phyloP scores from a whole-genome alignment of 2,329 filamentous ascomycete genomes.

The Ascochyta lentis region DNA sequence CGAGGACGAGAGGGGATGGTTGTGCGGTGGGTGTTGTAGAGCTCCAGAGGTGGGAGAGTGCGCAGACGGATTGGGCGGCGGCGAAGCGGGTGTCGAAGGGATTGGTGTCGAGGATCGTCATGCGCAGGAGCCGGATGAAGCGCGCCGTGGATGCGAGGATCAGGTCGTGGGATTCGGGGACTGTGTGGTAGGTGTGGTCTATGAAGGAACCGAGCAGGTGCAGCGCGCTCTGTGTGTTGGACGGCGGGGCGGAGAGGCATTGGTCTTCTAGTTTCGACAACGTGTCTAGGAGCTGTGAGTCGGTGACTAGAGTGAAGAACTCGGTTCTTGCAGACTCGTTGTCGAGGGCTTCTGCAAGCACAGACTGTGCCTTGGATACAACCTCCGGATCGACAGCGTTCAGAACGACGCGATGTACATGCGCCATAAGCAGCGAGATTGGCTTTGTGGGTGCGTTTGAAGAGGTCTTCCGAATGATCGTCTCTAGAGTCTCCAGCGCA shows the following conservation, averaged over 20 bases:
- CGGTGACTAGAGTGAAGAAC: conserved; percentile 28
- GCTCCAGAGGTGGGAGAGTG: conserved; percentile 44
- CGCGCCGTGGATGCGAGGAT: conserved; percentile 22
- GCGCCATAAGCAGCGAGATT: conserved; percentile 26
- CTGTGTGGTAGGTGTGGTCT: conserved; percentile 30
- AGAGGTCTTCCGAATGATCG: conserved; percentile 21
- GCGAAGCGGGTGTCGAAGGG: conserved; percentile 71
- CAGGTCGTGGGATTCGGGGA: conserved; percentile 7
- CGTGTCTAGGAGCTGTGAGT: conserved; percentile 21
- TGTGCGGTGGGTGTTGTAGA: background rate
- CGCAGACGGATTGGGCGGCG: conserved; percentile 62
- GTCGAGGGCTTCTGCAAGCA: conserved; percentile 33
- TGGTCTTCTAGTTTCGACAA: conserved; percentile 36
- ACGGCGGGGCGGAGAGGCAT: conserved; percentile 37
- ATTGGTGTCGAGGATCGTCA: conserved; percentile 42
- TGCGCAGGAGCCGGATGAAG: conserved; percentile 42
- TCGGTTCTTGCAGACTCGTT: conserved; percentile 1
- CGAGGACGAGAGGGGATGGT: conserved; percentile 28
- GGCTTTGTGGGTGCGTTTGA: conserved; percentile 21
- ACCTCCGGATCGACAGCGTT: conserved; percentile 35
- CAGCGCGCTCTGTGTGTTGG: conserved; percentile 40
- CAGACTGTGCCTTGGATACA: conserved; percentile 36
- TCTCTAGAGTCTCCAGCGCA: conserved; percentile 31
- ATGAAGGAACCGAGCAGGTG: conserved; percentile 43
- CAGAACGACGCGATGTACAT: conserved; percentile 30